Conservation (phyloP, 441 rosid species). For the Populus tomentosa region DNA sequence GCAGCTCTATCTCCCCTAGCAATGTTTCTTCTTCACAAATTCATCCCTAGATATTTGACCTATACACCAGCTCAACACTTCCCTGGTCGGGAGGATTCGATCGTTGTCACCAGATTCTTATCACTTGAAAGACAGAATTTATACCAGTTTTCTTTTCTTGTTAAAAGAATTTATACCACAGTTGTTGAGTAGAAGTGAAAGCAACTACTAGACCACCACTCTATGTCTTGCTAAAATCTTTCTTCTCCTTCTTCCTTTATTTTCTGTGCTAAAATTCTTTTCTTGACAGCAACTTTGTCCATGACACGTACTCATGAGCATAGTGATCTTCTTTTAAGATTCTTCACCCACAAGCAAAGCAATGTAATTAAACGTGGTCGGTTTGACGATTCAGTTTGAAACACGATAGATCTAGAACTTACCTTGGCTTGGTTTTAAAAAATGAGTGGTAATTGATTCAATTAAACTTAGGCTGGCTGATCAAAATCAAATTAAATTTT, state of each 20-base stretch:
- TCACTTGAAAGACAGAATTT: too few species aligned
- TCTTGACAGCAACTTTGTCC: background rate
- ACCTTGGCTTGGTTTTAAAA: too few species aligned
- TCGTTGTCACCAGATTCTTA: background rate
- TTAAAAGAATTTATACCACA: too few species aligned
- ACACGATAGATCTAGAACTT: too few species aligned
- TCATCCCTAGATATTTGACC: background rate
- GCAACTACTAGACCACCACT: background rate
- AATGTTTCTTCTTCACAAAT: background rate
- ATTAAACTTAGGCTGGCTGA: too few species aligned
- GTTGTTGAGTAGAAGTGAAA: background rate
- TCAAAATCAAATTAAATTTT: too few species aligned
- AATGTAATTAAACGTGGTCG: too few species aligned
- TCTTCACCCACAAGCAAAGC: background rate
- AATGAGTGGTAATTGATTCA: too few species aligned
- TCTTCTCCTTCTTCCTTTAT: background rate
- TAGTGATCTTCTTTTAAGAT: background rate
- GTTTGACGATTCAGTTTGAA: too few species aligned
- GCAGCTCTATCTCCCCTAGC: too few species aligned
- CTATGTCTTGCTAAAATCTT: background rate
- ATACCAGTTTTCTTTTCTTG: too few species aligned
- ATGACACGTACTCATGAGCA: background rate
- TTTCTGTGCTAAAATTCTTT: background rate
- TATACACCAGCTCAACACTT: background rate
- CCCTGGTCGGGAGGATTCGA: too few species aligned